Percentiles rank a stretch among this genome's conserved stretches.
Evolutionary conservation across 2,329 filamentous ascomycete species (phyloP).

Genomic region (Aspergillus fijiensis): DNA sequence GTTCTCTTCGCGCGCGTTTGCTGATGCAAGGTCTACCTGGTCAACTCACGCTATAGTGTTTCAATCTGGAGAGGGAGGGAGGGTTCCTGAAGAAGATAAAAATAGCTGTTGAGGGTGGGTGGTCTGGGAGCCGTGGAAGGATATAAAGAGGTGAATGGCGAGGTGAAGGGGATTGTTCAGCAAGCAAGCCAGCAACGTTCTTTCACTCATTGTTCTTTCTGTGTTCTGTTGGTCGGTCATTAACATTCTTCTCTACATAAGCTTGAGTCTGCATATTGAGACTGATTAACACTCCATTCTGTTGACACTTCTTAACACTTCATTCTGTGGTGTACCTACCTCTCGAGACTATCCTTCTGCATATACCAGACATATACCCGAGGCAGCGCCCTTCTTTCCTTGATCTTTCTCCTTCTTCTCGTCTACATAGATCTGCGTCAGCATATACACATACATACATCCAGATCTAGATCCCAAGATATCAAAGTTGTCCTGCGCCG

Average conservation of each 20-base stretch:
- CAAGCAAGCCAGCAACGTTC: background rate
- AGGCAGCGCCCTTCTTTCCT: background rate
- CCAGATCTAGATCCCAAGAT: background rate
- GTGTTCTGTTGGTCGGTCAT: too few species aligned
- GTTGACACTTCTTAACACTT: background rate
- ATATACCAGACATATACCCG: too few species aligned
- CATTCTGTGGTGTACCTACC: background rate
- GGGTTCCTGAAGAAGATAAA: conserved; percentile 2
- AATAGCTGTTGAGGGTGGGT: background rate
- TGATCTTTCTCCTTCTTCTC: background rate
- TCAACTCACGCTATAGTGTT: background rate
- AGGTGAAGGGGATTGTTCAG: background rate
- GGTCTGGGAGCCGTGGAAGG: too few species aligned
- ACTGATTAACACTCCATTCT: background rate
- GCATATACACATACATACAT: background rate
- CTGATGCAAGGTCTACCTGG: background rate
- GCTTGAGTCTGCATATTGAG: too few species aligned
- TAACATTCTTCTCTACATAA: background rate
- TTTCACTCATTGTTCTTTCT: too few species aligned
- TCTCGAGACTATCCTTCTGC: background rate
- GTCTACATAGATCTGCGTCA: background rate
- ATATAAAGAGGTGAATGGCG: background rate
- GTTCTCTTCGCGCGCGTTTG: background rate
- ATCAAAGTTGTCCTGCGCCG: background rate
- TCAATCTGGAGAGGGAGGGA: background rate